A percentile compares a stretch with the other conserved stretches of the same genome.
Conservation (phyloP, 2,329 filamentous ascomycete species). For the Ophiostoma pallidulum region DNA sequence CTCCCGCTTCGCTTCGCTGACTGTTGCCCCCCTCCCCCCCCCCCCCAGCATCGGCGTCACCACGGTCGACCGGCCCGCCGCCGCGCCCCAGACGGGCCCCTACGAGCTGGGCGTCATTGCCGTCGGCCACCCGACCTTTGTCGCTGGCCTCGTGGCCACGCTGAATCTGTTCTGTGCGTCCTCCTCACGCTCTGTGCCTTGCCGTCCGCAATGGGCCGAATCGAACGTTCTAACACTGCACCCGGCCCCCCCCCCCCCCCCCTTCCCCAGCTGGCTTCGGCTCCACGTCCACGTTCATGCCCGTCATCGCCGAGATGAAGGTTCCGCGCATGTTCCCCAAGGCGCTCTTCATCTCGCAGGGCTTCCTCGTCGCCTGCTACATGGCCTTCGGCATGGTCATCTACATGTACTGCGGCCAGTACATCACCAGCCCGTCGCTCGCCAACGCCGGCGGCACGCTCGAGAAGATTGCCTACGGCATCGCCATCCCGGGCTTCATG, state of each 20-base stretch:
- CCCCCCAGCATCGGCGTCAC: constrained; percentile 36
- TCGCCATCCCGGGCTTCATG: constrained; percentile 25
- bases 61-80: constrained; percentile 44
- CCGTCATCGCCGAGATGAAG: constrained; percentile 57
- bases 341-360: constrained; percentile 41
- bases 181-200: constrained; percentile 41
- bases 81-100: constrained; percentile 26
- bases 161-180: constrained; percentile 21
- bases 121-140: constrained; percentile 39
- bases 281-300: constrained; percentile 52
- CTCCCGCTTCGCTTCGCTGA: too few species aligned
- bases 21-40: too few species aligned
- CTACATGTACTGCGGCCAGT: constrained; percentile 50
- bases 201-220: constrained; percentile 19
- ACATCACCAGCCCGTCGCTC: constrained; percentile 52
- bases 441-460: constrained; percentile 49
- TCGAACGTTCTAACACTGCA: constrained; percentile 30
- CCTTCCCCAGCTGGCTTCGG: constrained; percentile 54
- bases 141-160: constrained; percentile 19
- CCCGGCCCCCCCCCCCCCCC: too few species aligned
- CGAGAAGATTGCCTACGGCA: constrained; percentile 53
- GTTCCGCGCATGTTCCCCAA: constrained; percentile 50
- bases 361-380: constrained; percentile 8
- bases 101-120: constrained; percentile 37
- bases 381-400: constrained; percentile 33